phyloP scores from a whole-genome alignment of 257 asterid genomes.

The Gentiana dahurica region DNA sequence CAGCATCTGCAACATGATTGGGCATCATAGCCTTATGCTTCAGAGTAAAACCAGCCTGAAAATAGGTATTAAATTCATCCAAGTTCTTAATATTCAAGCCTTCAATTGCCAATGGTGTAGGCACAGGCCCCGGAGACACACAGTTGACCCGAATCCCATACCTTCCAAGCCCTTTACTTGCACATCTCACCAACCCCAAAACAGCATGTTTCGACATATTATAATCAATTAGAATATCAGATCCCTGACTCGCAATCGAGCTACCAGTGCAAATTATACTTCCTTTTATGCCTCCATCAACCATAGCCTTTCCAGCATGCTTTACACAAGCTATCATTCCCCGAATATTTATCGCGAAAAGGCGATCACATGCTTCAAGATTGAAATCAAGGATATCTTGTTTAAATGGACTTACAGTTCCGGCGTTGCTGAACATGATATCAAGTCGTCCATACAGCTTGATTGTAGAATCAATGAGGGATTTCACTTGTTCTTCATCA shows the following conservation, averaged over 20 bases:
- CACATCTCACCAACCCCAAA: too few relatives aligned
- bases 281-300: slow-evolving; percentile 1
- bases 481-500: too few relatives aligned
- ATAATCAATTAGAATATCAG: slow-evolving; percentile 14
- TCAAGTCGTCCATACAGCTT: slow-evolving; percentile 17
- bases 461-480: too few relatives aligned
- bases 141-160: too few relatives aligned
- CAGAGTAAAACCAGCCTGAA: slow-evolving; percentile 1
- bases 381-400: not conserved
- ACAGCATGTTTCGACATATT: slow-evolving; percentile 31
- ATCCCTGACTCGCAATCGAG: slow-evolving; percentile 14
- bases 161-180: too few relatives aligned
- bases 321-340: slow-evolving; percentile 7
- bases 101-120: slow-evolving; percentile 2
- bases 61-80: slow-evolving; percentile 7
- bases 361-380: slow-evolving; percentile 3
- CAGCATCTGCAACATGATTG: slow-evolving; percentile 16
- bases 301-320: slow-evolving; percentile 20
- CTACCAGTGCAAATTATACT: slow-evolving; percentile 1
- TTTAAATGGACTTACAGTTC: not conserved
- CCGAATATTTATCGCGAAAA: slow-evolving; percentile 18
- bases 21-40: not conserved
- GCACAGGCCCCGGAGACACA: slow-evolving; percentile 18
- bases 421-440: slow-evolving; percentile 21
- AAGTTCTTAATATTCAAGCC: not conserved